Evolutionary conservation across 371 early-diverging fungal species (phyloP).

Genomic region (Mortierella sp.): DNA sequence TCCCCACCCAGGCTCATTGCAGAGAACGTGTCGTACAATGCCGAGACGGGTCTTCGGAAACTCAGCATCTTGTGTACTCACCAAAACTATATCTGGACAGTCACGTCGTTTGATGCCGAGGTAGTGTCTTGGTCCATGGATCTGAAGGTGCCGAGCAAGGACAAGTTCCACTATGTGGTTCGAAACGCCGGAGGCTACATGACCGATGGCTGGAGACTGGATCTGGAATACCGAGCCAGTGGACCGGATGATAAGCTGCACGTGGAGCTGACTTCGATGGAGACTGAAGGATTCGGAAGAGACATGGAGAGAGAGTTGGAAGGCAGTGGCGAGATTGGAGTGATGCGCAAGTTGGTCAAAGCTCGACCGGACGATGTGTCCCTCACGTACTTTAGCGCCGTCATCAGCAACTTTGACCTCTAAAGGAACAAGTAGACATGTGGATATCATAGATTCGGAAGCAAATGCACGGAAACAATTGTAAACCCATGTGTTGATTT

Average conservation of each 20-base stretch:
- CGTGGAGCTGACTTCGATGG: constrained; percentile 63
- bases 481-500: too few species aligned
- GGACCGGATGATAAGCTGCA: constrained; percentile 57
- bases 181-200: constrained; percentile 74
- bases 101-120: constrained; percentile 69
- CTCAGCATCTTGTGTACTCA: constrained; percentile 63
- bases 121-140: constrained; percentile 72
- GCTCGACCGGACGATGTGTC: constrained; percentile 69
- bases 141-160: constrained; percentile 54
- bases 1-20: constrained; percentile 58
- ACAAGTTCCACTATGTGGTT: constrained; percentile 63
- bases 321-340: constrained; percentile 59
- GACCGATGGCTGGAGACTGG: constrained; percentile 66
- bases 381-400: constrained; percentile 62
- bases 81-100: constrained; percentile 75
- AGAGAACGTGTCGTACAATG: constrained; percentile 60
- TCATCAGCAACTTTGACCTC: constrained; percentile 25
- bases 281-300: constrained; percentile 61
- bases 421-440: constrained; percentile 28
- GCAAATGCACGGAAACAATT: too few species aligned
- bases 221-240: constrained; percentile 53
- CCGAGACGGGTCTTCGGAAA: constrained; percentile 59
- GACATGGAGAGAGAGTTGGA: constrained; percentile 62
- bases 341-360: constrained; percentile 61
- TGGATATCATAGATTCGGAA: too few species aligned